Evolutionary conservation across 2,329 filamentous ascomycete genomes (phyloP).

Genomic region (Tympanopsis confertula): DNA sequence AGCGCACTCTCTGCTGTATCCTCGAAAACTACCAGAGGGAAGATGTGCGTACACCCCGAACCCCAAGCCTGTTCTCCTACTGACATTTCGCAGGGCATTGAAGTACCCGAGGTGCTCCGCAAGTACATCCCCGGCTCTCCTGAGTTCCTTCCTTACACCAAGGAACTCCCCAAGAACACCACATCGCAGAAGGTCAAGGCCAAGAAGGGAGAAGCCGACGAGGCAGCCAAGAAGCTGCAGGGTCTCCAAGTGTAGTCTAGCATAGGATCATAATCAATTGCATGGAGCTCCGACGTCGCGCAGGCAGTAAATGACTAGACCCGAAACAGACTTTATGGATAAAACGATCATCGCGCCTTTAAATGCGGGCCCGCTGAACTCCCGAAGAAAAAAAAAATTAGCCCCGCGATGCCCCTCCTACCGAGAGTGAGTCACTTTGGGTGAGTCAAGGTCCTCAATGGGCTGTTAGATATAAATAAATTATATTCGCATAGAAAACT

Average conservation of each 20-base stretch:
- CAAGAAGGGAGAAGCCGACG: constrained; percentile 12
- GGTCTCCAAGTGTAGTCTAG: constrained; percentile 10
- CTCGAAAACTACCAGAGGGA: constrained; percentile 95
- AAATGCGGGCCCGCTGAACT: too few species aligned
- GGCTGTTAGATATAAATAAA: too few species aligned
- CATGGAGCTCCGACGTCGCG: too few species aligned
- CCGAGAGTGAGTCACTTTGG: too few species aligned
- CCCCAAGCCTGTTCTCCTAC: neutral
- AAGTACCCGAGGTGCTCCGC: constrained; percentile 70
- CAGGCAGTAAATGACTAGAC: too few species aligned
- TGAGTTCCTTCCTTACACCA: constrained; percentile 78
- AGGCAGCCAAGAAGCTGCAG: constrained; percentile 14
- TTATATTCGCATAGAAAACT: too few species aligned
- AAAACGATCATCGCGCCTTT: too few species aligned
- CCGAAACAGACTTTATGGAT: too few species aligned
- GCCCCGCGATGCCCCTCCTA: too few species aligned
- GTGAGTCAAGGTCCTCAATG: too few species aligned
- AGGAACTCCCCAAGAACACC: constrained; percentile 70
- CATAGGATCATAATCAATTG: neutral
- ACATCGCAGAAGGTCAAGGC: constrained; percentile 43
- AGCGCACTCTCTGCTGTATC: constrained; percentile 84
- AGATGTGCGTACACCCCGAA: constrained; percentile 41
- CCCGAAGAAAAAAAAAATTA: too few species aligned
- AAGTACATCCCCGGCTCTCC: constrained; percentile 85
- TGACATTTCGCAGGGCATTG: constrained; percentile 44